These are phyloP conservation scores for Fremontodendron californicum DNA, from an alignment of 345 rosid species.

Conservation along the genomic window DNA sequence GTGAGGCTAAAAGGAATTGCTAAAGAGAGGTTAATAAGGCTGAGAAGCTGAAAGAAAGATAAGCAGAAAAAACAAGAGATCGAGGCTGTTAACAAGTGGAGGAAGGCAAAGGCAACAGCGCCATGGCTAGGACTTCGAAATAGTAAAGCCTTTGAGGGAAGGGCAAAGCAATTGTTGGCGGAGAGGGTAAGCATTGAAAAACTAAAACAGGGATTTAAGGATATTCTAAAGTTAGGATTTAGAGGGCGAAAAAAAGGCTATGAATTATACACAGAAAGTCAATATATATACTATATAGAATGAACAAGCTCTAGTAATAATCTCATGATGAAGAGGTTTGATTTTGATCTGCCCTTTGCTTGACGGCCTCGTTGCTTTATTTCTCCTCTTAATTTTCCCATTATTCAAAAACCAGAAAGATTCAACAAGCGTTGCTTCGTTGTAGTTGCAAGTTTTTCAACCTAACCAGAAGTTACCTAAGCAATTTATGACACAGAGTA, in stretches of 20 bases:
- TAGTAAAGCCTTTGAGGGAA: too few species aligned
- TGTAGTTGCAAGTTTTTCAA: not conserved
- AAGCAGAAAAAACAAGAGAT: conserved; percentile 65
- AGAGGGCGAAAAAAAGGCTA: too few species aligned
- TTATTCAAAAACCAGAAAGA: not conserved
- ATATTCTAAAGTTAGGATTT: too few species aligned
- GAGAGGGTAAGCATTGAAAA: conserved; percentile 28
- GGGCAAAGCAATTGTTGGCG: conserved; percentile 6
- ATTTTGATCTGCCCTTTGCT: not conserved
- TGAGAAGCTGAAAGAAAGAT: conserved; percentile 65
- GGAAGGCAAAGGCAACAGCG: conserved; percentile 80
- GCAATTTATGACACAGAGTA: not conserved
- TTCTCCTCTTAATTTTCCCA: not conserved
- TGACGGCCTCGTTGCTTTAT: not conserved
- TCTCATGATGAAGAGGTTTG: not conserved
- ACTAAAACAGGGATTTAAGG: conserved; percentile 30
- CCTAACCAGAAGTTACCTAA: not conserved
- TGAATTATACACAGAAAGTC: not conserved
- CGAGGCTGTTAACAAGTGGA: conserved; percentile 73
- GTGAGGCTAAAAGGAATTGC: conserved; percentile 67
- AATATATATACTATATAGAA: too few species aligned
- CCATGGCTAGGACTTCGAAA: conserved; percentile 48
- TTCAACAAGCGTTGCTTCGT: not conserved
- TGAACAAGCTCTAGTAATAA: not conserved
- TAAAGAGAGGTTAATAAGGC: conserved; percentile 69